phyloP scores from a whole-genome alignment of 371 early-diverging fungal genomes.

The Mortierella sp. region DNA sequence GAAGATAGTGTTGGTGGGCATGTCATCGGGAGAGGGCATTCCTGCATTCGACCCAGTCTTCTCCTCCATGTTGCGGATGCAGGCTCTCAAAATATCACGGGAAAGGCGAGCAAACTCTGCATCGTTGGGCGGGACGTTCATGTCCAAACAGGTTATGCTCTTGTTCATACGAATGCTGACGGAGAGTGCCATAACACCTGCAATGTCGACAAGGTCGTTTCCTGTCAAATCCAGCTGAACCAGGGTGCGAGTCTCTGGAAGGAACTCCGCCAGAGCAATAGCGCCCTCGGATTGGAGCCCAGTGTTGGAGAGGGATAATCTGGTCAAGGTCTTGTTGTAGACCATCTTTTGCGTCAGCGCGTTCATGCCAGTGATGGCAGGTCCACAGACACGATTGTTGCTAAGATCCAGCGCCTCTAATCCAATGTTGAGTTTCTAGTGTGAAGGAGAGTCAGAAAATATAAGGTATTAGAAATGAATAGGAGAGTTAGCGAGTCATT shows the following conservation, averaged over 20 bases:
- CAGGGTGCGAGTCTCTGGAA: constrained; percentile 80
- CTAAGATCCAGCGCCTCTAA: constrained; percentile 49
- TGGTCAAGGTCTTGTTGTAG: constrained; percentile 73
- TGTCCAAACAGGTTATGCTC: constrained; percentile 77
- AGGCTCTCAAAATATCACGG: constrained; percentile 75
- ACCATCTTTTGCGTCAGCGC: constrained; percentile 72
- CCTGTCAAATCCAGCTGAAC: constrained; percentile 79
- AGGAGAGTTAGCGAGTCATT: too few species aligned
- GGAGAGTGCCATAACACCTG: constrained; percentile 84
- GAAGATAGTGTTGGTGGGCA: constrained; percentile 47
- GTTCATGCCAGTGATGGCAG: constrained; percentile 57
- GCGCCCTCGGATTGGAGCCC: constrained; percentile 67
- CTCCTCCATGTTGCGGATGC: constrained; percentile 76
- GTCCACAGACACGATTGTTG: constrained; percentile 41
- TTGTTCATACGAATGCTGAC: constrained; percentile 80
- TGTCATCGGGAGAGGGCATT: constrained; percentile 36
- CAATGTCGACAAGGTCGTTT: constrained; percentile 80
- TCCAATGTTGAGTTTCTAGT: constrained; percentile 55
- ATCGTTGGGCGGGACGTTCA: constrained; percentile 79
- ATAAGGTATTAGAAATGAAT: too few species aligned
- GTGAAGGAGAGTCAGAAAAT: not conserved
- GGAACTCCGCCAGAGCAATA: constrained; percentile 82
- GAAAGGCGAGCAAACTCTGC: constrained; percentile 75
- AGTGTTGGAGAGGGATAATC: constrained; percentile 74
- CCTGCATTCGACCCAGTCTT: constrained; percentile 49